Evolutionary conservation across 371 early-diverging fungal genomes (phyloP).

Genomic region (Conidiobolus incongruus): DNA sequence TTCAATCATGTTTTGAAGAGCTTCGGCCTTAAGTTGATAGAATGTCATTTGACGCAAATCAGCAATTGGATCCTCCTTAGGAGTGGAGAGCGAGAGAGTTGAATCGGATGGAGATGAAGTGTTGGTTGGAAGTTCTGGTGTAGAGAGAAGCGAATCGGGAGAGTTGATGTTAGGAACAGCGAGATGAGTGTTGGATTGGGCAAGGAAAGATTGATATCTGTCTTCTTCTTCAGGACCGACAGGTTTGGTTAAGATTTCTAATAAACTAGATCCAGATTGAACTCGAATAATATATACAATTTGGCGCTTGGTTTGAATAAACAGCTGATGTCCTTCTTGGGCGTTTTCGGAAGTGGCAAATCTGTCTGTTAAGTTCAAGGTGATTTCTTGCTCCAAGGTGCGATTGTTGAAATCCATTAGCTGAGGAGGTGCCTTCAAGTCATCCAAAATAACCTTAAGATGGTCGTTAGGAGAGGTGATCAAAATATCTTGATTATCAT

Average conservation of each 20-base stretch:
- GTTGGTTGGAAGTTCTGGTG: neutral
- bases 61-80: too few relatives aligned
- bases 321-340: constrained; percentile 44
- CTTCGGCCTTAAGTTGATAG: constrained; percentile 4
- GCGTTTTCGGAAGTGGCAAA: constrained; percentile 29
- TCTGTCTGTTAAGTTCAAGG: constrained; percentile 39
- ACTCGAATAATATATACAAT: constrained; percentile 60
- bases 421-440: constrained; percentile 55
- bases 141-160: neutral
- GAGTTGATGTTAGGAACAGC: neutral
- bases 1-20: constrained; percentile 39
- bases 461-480: constrained; percentile 42
- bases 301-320: constrained; percentile 76
- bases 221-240: constrained; percentile 49
- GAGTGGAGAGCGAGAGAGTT: constrained; percentile 7
- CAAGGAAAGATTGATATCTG: neutral
- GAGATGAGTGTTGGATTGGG: neutral
- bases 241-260: constrained; percentile 56
- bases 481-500: constrained; percentile 40
- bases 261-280: constrained; percentile 53
- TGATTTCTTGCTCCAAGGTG: constrained; percentile 22
- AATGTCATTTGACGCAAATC: constrained; percentile 5
- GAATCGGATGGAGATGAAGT: constrained; percentile 6
- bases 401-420: constrained; percentile 18
- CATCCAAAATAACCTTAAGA: constrained; percentile 47